phyloP scores from a whole-genome alignment of 2,329 filamentous ascomycete genomes.

The Sporothrix dimorphospora region DNA sequence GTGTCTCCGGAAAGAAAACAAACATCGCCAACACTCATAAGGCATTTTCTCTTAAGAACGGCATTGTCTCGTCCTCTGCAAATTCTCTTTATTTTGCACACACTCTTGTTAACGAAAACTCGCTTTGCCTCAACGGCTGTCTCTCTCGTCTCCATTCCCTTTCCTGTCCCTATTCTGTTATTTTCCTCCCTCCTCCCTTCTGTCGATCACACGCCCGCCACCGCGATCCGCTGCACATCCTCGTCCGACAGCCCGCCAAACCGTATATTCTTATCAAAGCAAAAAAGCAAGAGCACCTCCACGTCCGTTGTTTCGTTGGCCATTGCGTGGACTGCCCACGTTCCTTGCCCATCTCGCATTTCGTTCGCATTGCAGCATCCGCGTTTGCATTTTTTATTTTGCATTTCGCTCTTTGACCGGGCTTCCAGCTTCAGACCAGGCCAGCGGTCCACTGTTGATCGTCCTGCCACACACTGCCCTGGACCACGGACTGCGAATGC shows the following conservation, averaged over 20 bases:
- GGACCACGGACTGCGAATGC: neutral
- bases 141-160: no score
- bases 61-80: neutral
- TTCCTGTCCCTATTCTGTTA: neutral
- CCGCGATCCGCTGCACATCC: conserved; percentile 21
- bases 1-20: neutral
- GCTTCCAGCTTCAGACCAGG: conserved; percentile 10
- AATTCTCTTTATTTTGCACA: neutral
- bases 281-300: neutral
- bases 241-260: conserved; percentile 2
- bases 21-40: neutral
- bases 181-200: conserved; percentile 18
- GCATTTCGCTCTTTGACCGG: conserved; percentile 20
- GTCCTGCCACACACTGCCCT: neutral
- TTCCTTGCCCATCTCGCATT: neutral
- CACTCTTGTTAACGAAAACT: conserved; percentile 10
- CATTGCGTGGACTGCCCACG: conserved; percentile 11
- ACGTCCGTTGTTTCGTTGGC: neutral
- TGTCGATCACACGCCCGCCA: conserved; percentile 28
- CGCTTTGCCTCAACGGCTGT: neutral
- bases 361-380: neutral
- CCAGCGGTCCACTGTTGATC: conserved; percentile 22
- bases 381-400: neutral
- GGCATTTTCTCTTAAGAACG: neutral
- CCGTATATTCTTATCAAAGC: conserved; percentile 18